phyloP scores from a whole-genome alignment of 805 yeast species.

The Candida oleophila region DNA sequence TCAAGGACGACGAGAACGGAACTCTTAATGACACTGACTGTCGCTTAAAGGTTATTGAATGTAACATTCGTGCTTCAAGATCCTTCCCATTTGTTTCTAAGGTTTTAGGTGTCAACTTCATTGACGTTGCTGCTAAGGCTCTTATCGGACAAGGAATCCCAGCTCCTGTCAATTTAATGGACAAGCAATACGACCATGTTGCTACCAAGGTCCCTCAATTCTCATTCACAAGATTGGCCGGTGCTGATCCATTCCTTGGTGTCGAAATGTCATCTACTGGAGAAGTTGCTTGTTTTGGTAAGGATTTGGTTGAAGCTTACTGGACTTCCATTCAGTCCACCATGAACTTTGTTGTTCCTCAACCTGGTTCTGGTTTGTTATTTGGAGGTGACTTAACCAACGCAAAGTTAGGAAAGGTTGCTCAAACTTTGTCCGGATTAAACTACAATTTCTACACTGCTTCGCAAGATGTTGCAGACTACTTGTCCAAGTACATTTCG shows the following conservation, averaged over 20 bases:
- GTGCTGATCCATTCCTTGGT: conserved; percentile 98
- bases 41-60: conserved; percentile 89
- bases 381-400: conserved; percentile 91
- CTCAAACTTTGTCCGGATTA: conserved; percentile 61
- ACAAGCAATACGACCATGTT: conserved; percentile 69
- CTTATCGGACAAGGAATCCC: conserved; percentile 74
- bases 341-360: conserved; percentile 94
- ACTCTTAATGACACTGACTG: conserved; percentile 55
- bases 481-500: conserved; percentile 53
- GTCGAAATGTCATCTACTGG: conserved; percentile 99
- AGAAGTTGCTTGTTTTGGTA: conserved; percentile 97
- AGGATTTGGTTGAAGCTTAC: conserved; percentile 82
- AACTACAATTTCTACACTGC: conserved; percentile 86
- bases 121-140: conserved; percentile 91
- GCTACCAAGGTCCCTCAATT: conserved; percentile 98
- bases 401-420: conserved; percentile 72
- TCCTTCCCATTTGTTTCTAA: conserved; percentile 99
- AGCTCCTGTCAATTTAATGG: conserved; percentile 82
- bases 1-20: conserved; percentile 66
- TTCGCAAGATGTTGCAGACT: conserved; percentile 65
- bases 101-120: conserved; percentile 92
- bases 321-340: conserved; percentile 97
- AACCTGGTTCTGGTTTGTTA: conserved; percentile 84
- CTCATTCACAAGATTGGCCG: conserved; percentile 96
- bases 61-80: conserved; percentile 97